These are phyloP conservation scores for Diplogelasinospora grovesii DNA, from an alignment of 495 filamentous ascomycete genomes.

Conservation along the genomic window DNA sequence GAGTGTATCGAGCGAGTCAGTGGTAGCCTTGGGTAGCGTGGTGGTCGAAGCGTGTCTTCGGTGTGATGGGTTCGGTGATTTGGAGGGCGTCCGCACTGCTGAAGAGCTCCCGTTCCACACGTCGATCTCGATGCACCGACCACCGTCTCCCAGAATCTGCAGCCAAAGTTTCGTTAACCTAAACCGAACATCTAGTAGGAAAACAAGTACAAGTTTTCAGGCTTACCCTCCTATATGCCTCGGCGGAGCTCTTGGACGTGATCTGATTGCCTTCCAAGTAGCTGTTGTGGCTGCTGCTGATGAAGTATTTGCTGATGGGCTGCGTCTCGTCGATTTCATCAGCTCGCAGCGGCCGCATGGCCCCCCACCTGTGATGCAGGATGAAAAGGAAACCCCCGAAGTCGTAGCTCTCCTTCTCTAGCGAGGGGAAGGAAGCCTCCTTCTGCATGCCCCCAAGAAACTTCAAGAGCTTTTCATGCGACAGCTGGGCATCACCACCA, in stretches of 20 bases:
- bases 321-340: slow-evolving; percentile 29
- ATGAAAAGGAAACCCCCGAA: slow-evolving; percentile 38
- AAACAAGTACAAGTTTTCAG: neutral
- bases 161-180: too few relatives aligned
- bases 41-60: slow-evolving; percentile 32
- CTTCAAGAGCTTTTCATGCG: slow-evolving; percentile 24
- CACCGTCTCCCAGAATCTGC: slow-evolving; percentile 58
- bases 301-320: slow-evolving; percentile 83
- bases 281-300: slow-evolving; percentile 78
- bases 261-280: slow-evolving; percentile 88
- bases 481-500: slow-evolving; percentile 19
- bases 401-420: slow-evolving; percentile 26
- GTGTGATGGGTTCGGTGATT: slow-evolving; percentile 24
- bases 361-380: slow-evolving; percentile 33
- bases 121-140: slow-evolving; percentile 91
- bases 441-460: slow-evolving; percentile 37
- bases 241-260: slow-evolving; percentile 68
- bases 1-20: slow-evolving; percentile 24
- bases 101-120: slow-evolving; percentile 70
- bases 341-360: slow-evolving; percentile 16
- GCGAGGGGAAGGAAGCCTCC: slow-evolving; percentile 14
- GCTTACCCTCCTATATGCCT: slow-evolving; percentile 69
- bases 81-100: slow-evolving; percentile 21
- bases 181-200: neutral
- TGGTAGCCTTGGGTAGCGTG: slow-evolving; percentile 28